phyloP scores from a whole-genome alignment of 2,329 filamentous ascomycete species.

The Allantophomopsis lycopodina region DNA sequence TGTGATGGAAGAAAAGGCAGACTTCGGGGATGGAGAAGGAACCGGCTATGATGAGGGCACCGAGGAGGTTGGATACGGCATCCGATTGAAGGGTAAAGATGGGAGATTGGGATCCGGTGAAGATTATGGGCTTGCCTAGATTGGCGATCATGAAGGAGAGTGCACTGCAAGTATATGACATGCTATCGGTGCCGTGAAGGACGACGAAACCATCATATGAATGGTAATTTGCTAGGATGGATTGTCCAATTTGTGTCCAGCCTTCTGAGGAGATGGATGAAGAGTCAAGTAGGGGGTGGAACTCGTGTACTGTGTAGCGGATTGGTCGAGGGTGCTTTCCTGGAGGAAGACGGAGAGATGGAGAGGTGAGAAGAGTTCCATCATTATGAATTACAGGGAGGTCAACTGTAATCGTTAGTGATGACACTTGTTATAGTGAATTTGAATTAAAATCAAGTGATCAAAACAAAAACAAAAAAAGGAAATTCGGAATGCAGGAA shows the following conservation, averaged over 20 bases:
- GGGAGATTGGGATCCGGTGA: conserved; percentile 50
- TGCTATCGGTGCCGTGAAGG: conserved; percentile 57
- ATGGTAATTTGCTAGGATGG: conserved; percentile 49
- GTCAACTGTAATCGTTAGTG: conserved; percentile 13
- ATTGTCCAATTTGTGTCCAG: conserved; percentile 52
- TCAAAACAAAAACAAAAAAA: not conserved
- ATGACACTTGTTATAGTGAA: not conserved
- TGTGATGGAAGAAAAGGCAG: conserved; percentile 61
- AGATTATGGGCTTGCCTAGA: conserved; percentile 56
- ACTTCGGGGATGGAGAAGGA: conserved; percentile 67
- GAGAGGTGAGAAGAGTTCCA: conserved; percentile 12
- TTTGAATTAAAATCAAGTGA: not conserved
- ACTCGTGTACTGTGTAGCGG: conserved; percentile 55
- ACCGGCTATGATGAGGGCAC: conserved; percentile 55
- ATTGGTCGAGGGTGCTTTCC: conserved; percentile 51
- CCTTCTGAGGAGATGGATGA: conserved; percentile 58
- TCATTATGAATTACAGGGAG: conserved; percentile 11
- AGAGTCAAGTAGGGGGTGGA: conserved; percentile 54
- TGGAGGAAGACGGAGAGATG: conserved; percentile 38
- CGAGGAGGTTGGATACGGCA: conserved; percentile 57
- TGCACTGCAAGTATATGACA: conserved; percentile 41
- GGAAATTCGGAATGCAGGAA: no score
- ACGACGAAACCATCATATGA: conserved; percentile 60
- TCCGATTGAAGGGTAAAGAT: conserved; percentile 62
- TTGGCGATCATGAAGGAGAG: conserved; percentile 63